Base-by-base conservation (phyloP, 1,284 basidiomycete species). In the Stereum hirsutum region DNA sequence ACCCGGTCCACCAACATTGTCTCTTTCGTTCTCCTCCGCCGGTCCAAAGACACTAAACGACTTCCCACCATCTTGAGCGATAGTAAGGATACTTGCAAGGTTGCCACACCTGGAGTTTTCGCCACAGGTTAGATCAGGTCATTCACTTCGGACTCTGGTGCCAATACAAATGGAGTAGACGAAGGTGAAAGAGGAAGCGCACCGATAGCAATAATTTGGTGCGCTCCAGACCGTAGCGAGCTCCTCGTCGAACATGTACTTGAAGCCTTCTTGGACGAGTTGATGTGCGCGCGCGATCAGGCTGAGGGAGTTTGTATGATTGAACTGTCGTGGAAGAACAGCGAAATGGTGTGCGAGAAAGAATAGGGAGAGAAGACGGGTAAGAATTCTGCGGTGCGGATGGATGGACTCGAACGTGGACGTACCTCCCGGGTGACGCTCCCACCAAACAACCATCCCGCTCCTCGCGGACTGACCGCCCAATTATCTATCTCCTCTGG, bases 191-290 rank as follows among this genome's bases (percentile, higher is more conserved):
- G n/a, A n/a, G n/a, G n/a, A n/a, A n/a, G n/a, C n/a, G n/a, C n/a
- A n/a, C 23, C 89, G 75, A 57, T 93, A 92, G 58, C 89, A 93
- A 61, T 93, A 99, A 61, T 99, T 99, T 14, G 95, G 95, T 23
- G 95, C 95, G 1, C 82, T 88, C 96, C 95, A 99, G 5, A 99
- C 95, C 0, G 96, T 99, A 1, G 98, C 95, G 27, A 99, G 83
- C 44, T 81, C 72, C 48, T 88, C 79, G 59, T 96, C 89, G 55
- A 98, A 98, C 92, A 98, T 96, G 63, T 94, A 86, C 64, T 98
- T 98, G 72, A 86, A 96, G 0, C 95, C 95, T 64, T 98, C 95
- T 62, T 96, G 91, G 1, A 96, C 93, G 7, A 97, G 79, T 58
- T 96, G 93, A 59, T 96, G 93, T 0, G 93, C 93, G 27, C 93